Conservation (phyloP, 2,329 filamentous ascomycete species). For the Teratosphaeria gauchensis region DNA sequence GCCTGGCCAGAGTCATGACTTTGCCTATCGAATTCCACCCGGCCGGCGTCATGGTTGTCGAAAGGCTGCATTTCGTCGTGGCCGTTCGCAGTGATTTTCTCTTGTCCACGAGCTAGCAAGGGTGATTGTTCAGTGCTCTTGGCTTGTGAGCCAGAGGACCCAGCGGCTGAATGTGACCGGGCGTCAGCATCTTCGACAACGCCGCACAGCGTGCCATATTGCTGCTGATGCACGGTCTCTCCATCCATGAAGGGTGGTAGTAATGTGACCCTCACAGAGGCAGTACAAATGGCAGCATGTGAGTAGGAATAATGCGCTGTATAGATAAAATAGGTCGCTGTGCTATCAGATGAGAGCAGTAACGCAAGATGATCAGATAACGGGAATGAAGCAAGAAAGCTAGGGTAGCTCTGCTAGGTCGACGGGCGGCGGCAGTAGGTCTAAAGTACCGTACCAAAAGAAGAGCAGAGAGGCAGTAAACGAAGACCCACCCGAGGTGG, state of each 20-base stretch:
- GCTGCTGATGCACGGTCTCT: neutral
- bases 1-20: constrained; percentile 29
- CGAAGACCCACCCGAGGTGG: neutral
- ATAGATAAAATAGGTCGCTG: neutral
- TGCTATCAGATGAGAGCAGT: neutral
- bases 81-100: neutral
- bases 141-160: neutral
- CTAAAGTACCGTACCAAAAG: neutral
- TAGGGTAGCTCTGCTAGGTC: neutral
- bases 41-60: neutral
- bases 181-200: neutral
- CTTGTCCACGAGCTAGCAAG: neutral
- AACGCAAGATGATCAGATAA: neutral
- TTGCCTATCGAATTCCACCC: neutral
- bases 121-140: neutral
- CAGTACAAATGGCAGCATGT: neutral
- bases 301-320: neutral
- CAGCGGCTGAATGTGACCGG: neutral
- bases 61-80: constrained; percentile 1
- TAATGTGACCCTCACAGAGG: neutral
- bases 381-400: neutral
- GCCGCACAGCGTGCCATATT: neutral
- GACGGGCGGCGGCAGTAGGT: neutral
- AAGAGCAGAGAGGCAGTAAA: neutral
- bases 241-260: neutral